phyloP scores from a whole-genome alignment of 495 filamentous ascomycete genomes.

The Hyphodiscus hymeniophilus region DNA sequence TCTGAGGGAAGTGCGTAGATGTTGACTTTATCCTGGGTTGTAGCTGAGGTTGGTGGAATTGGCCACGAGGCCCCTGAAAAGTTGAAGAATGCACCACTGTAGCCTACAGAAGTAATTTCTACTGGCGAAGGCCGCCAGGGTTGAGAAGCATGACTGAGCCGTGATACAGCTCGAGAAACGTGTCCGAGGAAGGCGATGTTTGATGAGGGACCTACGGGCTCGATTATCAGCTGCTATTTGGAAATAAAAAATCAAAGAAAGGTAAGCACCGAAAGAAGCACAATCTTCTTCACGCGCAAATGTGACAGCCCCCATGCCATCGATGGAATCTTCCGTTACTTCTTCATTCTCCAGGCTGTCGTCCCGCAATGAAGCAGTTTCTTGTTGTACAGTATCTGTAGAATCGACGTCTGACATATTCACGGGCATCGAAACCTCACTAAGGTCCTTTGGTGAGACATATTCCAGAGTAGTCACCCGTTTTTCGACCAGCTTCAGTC shows the following conservation, averaged over 20 bases:
- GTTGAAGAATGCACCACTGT: slow-evolving; percentile 22
- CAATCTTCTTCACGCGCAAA: slow-evolving; percentile 37
- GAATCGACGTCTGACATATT: too few species aligned
- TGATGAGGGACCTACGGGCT: slow-evolving; percentile 40
- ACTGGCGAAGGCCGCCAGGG: neutral
- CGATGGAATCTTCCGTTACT: slow-evolving; percentile 20
- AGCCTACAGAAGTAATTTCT: neutral
- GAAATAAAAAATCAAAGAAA: slow-evolving; percentile 1
- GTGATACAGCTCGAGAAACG: slow-evolving; percentile 24
- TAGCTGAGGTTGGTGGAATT: slow-evolving; percentile 13
- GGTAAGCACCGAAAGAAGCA: slow-evolving; percentile 36
- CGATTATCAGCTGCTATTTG: slow-evolving; percentile 3
- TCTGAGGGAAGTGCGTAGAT: slow-evolving; percentile 24
- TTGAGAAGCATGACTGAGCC: too few species aligned
- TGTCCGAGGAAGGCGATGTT: slow-evolving; percentile 41
- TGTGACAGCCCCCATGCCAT: slow-evolving; percentile 35
- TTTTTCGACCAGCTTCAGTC: too few species aligned
- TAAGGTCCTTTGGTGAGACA: too few species aligned
- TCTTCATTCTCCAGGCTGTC: too few species aligned
- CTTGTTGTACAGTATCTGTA: too few species aligned
- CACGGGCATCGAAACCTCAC: too few species aligned
- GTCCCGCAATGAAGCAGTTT: too few species aligned
- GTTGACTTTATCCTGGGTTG: slow-evolving; percentile 3
- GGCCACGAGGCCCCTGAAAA: slow-evolving; percentile 24
- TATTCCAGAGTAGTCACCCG: too few species aligned